phyloP scores from a whole-genome alignment of 164 flowering plant species.

The Liquidambar formosana region DNA sequence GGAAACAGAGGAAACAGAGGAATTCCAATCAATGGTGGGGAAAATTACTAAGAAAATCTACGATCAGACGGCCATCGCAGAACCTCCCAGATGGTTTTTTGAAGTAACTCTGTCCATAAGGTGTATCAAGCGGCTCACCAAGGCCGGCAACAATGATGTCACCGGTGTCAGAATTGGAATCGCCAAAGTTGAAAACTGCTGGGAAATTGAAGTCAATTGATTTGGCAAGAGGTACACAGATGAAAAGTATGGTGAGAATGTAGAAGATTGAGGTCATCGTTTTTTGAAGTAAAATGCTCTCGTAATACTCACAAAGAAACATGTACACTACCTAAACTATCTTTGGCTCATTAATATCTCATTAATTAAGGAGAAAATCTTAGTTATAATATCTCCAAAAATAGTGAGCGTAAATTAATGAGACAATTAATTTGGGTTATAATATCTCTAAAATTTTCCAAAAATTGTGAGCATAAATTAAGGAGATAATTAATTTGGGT shows the following conservation, averaged over 20 bases:
- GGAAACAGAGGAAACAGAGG: too few relatives aligned
- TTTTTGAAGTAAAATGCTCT: too few relatives aligned
- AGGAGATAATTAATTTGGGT: too few relatives aligned
- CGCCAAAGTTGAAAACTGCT: conserved; percentile 64
- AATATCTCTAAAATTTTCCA: too few relatives aligned
- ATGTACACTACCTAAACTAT: too few relatives aligned
- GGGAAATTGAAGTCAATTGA: conserved; percentile 33
- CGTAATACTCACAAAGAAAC: neutral
- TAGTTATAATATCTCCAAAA: too few relatives aligned
- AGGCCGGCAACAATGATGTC: conserved; percentile 40
- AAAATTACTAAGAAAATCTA: conserved; percentile 50
- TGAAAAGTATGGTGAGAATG: neutral
- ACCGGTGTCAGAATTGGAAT: conserved; percentile 68
- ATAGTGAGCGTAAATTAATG: too few relatives aligned
- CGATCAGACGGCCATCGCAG: conserved; percentile 55
- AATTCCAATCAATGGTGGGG: too few relatives aligned
- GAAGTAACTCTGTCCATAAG: conserved; percentile 50
- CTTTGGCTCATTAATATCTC: too few relatives aligned
- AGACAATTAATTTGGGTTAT: too few relatives aligned
- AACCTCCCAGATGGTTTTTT: conserved; percentile 49
- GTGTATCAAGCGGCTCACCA: conserved; percentile 33
- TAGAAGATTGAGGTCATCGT: neutral
- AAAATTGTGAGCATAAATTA: too few relatives aligned
- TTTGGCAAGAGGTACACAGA: neutral
- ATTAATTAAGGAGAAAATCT: too few relatives aligned